Evolutionary conservation across 768 basidiomycete species (phyloP).

Genomic region (Rhodocollybia butyracea): DNA sequence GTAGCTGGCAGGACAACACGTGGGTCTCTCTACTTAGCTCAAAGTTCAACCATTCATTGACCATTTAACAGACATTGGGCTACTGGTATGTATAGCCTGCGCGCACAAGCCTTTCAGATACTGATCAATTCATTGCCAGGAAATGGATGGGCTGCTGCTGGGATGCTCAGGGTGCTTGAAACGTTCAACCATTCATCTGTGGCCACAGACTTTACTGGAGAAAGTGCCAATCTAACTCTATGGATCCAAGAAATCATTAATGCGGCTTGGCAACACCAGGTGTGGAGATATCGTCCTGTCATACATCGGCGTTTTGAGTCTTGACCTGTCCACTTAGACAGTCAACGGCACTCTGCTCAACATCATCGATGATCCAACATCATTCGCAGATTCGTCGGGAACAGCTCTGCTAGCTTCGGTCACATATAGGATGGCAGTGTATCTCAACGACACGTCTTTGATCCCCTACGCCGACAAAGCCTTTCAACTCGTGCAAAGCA

Average conservation of each 20-base stretch:
- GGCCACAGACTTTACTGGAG: conserved; percentile 29
- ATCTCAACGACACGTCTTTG: conserved; percentile 33
- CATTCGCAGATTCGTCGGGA: conserved; percentile 51
- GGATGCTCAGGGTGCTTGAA: conserved; percentile 56
- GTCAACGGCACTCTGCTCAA: conserved; percentile 48
- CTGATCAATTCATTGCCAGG: conserved; percentile 25
- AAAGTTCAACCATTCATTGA: too few species aligned
- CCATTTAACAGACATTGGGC: conserved; percentile 42
- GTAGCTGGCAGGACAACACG: conserved; percentile 40
- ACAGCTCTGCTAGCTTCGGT: conserved; percentile 57
- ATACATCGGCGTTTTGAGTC: too few species aligned
- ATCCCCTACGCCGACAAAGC: conserved; percentile 40
- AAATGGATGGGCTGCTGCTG: conserved; percentile 68
- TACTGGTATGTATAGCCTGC: conserved; percentile 35
- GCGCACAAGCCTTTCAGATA: not conserved
- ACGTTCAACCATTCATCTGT: conserved; percentile 47
- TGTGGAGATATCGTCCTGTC: conserved; percentile 20
- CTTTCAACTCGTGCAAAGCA: conserved; percentile 31
- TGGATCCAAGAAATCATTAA: conserved; percentile 55
- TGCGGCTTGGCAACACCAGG: conserved; percentile 42
- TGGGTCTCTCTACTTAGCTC: too few species aligned
- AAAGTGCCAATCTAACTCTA: conserved; percentile 41
- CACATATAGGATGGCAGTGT: conserved; percentile 49
- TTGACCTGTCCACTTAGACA: conserved; percentile 27
- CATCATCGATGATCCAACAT: conserved; percentile 44